These are phyloP conservation scores for Artemisia princeps DNA, from an alignment of 140 eudicot species.

Conservation along the genomic window DNA sequence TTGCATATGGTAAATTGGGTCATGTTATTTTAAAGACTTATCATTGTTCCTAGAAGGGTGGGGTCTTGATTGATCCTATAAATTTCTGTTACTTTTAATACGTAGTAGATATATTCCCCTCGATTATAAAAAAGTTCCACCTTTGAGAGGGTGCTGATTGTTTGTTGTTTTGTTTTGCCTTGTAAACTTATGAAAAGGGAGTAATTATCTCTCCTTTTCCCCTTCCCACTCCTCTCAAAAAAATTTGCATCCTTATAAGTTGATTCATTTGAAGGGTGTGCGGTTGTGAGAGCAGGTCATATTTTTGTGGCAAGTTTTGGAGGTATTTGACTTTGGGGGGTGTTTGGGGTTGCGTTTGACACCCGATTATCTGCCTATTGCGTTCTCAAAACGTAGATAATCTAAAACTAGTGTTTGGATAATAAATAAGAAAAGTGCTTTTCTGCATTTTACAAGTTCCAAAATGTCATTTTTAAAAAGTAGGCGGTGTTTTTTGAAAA, in stretches of 20 bases:
- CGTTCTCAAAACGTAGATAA: too few relatives aligned
- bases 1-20: background rate
- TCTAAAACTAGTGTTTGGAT: too few relatives aligned
- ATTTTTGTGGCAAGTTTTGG: background rate
- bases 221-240: background rate
- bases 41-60: background rate
- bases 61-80: background rate
- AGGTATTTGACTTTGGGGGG: too few relatives aligned
- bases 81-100: background rate
- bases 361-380: too few relatives aligned
- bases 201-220: background rate
- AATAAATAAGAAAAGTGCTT: too few relatives aligned
- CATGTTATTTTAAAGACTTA: background rate
- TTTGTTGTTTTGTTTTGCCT: background rate
- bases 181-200: background rate
- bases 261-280: background rate
- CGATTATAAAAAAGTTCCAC: too few relatives aligned
- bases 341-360: too few relatives aligned
- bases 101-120: too few relatives aligned
- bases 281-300: background rate
- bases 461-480: too few relatives aligned
- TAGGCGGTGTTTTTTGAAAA: too few relatives aligned
- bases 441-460: too few relatives aligned
- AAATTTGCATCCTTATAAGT: background rate
- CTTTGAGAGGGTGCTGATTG: too few relatives aligned